Base-by-base conservation (phyloP, 108 stramenopile genomes). In the Pseudonitzschia multiseries region DNA sequence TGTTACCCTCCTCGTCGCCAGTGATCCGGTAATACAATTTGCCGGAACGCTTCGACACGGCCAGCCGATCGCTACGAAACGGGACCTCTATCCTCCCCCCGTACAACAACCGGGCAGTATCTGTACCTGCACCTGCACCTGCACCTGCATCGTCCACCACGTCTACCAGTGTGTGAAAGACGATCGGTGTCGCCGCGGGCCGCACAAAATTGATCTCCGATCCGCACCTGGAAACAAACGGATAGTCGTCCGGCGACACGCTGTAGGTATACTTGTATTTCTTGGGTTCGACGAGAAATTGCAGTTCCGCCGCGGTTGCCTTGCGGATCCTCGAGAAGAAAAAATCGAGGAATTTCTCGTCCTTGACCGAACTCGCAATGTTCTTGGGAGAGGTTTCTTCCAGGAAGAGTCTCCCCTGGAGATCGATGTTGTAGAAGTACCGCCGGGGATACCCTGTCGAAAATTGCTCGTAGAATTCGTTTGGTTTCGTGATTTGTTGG, bases 311-410 rank as follows among this genome's bases (percentile, higher is more conserved):
- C 44, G 22, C 21, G 9, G 42, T 51, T 13, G 41, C 40, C 10
- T 20, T 18, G 56, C 69, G 71, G 32, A 85, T 65, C 14, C 69
- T n/a, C 17, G 73, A 61, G 41, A 85, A 80, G 68, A 85, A 85
- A 54, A 82, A 79, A 31, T 85, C 78, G 4, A 85, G 72, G 69
- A 85, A 85, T 32, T 69, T 65, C 4, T 33, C 57, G 62, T 78
- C 72, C 51, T 85, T 85, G 72, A 85, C 77, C n/a, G 81, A 82
- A 27, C 76, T 81, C n/a, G 84, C 71, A 57, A 85, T 80, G 51
- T 85, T 85, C 57, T 85, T 85, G 29, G 84, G 84, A n/a, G 68
- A 44, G 12, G 81, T 79, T 68, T 85, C 81, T 43, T 85, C 84
- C 1, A 78, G 71, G 76, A 82, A 82, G 8, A 85, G 53, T 32